Evolutionary conservation across 2,329 filamentous ascomycete genomes (phyloP).

Genomic region (Exophiala aquamarina): DNA sequence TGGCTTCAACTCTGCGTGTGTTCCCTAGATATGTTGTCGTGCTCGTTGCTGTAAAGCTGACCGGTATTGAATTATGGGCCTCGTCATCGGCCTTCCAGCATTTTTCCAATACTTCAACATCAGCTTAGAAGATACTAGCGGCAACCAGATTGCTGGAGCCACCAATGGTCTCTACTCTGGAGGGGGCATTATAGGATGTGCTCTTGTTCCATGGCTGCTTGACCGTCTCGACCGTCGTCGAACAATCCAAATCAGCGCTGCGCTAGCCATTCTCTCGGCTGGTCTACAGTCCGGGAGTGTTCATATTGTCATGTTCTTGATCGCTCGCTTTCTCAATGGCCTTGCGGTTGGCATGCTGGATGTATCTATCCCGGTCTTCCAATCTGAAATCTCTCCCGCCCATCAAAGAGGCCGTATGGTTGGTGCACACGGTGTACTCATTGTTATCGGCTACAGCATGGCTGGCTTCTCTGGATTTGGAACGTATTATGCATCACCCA

Average conservation of each 20-base stretch:
- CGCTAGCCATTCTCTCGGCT: constrained; percentile 8
- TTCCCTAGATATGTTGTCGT: background rate
- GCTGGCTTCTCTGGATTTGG: constrained; percentile 3
- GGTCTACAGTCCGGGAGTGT: constrained; percentile 12
- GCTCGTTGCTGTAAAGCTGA: background rate
- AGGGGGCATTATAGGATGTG: constrained; percentile 11
- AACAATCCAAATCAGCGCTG: background rate
- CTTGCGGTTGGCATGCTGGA: constrained; percentile 9
- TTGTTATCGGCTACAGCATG: constrained; percentile 1
- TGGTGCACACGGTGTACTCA: background rate
- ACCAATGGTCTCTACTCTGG: constrained; percentile 13
- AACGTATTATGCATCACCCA: constrained; percentile 1
- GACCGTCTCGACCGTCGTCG: constrained; percentile 13
- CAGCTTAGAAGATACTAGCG: constrained; percentile 6
- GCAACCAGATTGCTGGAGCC: constrained; percentile 10
- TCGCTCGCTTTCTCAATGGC: constrained; percentile 13
- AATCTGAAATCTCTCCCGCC: constrained; percentile 43
- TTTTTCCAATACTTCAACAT: constrained; percentile 42
- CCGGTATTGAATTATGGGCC: constrained; percentile 12
- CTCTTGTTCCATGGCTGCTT: constrained; percentile 11
- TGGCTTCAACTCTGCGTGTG: constrained; percentile 18
- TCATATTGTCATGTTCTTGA: constrained; percentile 14
- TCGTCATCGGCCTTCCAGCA: constrained; percentile 11
- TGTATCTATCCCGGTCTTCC: constrained; percentile 45
- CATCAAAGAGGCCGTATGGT: constrained; percentile 38